A percentile compares a stretch with the other conserved stretches of the same genome.
Conservation (phyloP, 345 rosid species). For the Populus nigra region DNA sequence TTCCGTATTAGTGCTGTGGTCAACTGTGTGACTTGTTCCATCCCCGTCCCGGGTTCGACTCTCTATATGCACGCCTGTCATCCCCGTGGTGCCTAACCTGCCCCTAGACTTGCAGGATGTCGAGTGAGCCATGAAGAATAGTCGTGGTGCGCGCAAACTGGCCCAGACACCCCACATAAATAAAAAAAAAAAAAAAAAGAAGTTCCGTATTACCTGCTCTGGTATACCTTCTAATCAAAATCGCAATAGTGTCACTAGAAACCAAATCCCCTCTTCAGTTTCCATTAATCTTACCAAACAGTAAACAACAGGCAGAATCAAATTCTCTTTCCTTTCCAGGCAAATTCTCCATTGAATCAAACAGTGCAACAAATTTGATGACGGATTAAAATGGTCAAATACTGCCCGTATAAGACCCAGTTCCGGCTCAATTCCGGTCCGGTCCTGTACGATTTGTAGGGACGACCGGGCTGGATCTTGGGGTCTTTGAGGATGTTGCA, state of each 20-base stretch:
- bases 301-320: slow-evolving; percentile 64
- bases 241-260: slow-evolving; percentile 56
- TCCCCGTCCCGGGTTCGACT: no score
- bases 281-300: slow-evolving; percentile 48
- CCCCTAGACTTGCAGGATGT: no score
- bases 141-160: no score
- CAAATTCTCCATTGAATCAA: slow-evolving; percentile 46
- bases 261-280: slow-evolving; percentile 40
- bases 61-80: no score
- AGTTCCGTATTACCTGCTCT: slow-evolving; percentile 58
- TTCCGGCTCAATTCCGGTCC: slow-evolving; percentile 53
- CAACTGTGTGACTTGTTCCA: no score
- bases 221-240: slow-evolving; percentile 75
- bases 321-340: slow-evolving; percentile 68
- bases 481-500: slow-evolving; percentile 50
- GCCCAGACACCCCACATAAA: no score
- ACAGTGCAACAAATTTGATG: slow-evolving; percentile 63
- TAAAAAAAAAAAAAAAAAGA: no score
- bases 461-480: slow-evolving; percentile 31
- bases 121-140: no score
- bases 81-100: no score
- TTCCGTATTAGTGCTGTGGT: no score
- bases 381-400: slow-evolving; percentile 57
- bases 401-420: slow-evolving; percentile 42
- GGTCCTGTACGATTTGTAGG: slow-evolving; percentile 45